Conservation (phyloP, 2,329 filamentous ascomycete genomes). For the Ophiocordyceps camponoti-rufipedis region DNA sequence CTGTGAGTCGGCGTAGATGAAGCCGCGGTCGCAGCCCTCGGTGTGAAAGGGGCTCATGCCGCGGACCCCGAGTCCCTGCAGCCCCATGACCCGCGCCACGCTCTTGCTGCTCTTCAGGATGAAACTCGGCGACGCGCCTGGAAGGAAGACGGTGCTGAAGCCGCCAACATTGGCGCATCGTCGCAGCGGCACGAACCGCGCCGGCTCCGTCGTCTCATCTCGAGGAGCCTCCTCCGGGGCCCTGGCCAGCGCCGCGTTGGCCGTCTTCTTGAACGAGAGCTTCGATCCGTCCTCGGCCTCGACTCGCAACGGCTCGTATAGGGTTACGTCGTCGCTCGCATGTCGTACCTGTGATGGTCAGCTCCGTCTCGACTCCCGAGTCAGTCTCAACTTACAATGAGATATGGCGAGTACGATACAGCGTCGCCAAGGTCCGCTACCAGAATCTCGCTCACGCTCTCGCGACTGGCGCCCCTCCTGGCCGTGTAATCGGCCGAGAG, state of each 20-base stretch:
- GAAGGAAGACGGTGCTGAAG: constrained; percentile 67
- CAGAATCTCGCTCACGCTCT: constrained; percentile 60
- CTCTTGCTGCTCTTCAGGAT: constrained; percentile 69
- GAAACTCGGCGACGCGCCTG: constrained; percentile 64
- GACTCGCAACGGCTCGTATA: constrained; percentile 65
- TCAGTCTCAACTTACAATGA: constrained; percentile 45
- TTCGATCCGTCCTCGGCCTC: constrained; percentile 15
- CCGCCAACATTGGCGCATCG: constrained; percentile 50
- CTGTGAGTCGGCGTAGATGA: constrained; percentile 61
- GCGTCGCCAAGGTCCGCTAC: constrained; percentile 72
- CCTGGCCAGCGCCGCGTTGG: constrained; percentile 49
- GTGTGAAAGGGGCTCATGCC: constrained; percentile 64
- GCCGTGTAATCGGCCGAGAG: constrained; percentile 53
- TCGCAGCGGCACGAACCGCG: constrained; percentile 34
- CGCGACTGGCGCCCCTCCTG: constrained; percentile 53
- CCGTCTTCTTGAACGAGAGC: constrained; percentile 59
- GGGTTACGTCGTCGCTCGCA: constrained; percentile 60
- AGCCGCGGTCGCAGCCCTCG: constrained; percentile 59
- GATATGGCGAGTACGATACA: constrained; percentile 51
- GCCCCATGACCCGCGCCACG: constrained; percentile 52
- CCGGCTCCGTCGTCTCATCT: constrained; percentile 27
- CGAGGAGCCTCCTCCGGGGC: constrained; percentile 28
- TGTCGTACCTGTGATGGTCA: constrained; percentile 45
- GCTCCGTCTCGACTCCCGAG: neutral
- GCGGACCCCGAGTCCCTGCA: constrained; percentile 50